phyloP scores from a whole-genome alignment of 108 stramenopile species.

The Bacterosira constricta region DNA sequence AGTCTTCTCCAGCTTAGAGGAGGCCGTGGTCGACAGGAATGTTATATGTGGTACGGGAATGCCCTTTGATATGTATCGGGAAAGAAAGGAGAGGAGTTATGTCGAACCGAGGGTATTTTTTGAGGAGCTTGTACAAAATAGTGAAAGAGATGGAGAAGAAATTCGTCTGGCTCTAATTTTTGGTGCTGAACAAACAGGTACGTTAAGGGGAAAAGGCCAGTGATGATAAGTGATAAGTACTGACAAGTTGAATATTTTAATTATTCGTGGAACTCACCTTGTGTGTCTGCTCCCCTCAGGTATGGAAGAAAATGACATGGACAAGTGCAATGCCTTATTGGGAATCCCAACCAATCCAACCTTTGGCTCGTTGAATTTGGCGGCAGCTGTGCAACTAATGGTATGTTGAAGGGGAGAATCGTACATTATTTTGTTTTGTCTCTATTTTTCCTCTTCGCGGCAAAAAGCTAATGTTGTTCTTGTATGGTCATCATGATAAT shows the following conservation, averaged over 20 bases:
- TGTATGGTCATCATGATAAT: too few relatives aligned
- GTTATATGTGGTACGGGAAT: constrained; percentile 68
- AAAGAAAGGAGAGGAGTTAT: constrained; percentile 31
- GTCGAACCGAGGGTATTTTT: constrained; percentile 55
- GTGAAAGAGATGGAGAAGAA: not conserved
- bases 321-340: constrained; percentile 55
- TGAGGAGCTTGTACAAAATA: constrained; percentile 18
- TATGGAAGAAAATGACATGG: constrained; percentile 54
- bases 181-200: constrained; percentile 57
- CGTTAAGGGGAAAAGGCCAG: too few relatives aligned
- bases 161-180: constrained; percentile 58
- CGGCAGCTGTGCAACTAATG: constrained; percentile 71
- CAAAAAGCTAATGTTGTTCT: too few relatives aligned
- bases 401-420: too few relatives aligned
- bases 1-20: constrained; percentile 34
- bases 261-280: too few relatives aligned
- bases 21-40: constrained; percentile 43
- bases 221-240: too few relatives aligned
- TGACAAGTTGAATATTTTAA: too few relatives aligned
- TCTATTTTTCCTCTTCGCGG: too few relatives aligned
- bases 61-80: constrained; percentile 63
- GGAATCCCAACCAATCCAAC: constrained; percentile 71
- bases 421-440: too few relatives aligned
- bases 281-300: too few relatives aligned
- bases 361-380: constrained; percentile 72